Evolutionary conservation across 805 yeast species (phyloP).

Genomic region (Ogataea methylovora): DNA sequence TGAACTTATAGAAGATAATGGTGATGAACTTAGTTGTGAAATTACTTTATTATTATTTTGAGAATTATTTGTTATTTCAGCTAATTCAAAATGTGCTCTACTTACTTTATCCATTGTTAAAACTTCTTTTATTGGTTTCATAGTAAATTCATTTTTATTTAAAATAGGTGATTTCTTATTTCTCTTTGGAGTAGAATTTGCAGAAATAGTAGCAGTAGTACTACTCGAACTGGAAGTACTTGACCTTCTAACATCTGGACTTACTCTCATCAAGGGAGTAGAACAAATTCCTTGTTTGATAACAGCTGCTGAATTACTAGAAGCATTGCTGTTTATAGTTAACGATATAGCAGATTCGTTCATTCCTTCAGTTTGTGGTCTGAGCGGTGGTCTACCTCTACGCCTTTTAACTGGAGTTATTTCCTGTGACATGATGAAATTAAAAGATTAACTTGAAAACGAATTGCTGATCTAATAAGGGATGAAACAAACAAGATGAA

Average conservation of each 20-base stretch:
- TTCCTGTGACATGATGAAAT: no score
- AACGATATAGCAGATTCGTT: conserved; percentile 21
- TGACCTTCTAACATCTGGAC: conserved; percentile 16
- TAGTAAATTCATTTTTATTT: conserved; percentile 2
- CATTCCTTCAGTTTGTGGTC: conserved; percentile 12
- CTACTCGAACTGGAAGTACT: conserved; percentile 4
- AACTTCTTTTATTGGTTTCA: not conserved
- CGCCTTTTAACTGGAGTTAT: no score
- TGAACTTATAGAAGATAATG: conserved; percentile 9
- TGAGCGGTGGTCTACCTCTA: conserved; percentile 24
- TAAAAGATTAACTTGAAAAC: no score
- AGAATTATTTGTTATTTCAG: conserved; percentile 10
- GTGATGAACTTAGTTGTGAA: conserved; percentile 9
- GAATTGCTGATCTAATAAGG: no score
- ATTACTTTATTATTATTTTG: not conserved
- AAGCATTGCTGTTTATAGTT: conserved; percentile 14
- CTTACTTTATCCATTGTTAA: conserved; percentile 5
- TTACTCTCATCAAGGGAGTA: conserved; percentile 25
- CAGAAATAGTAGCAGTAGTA: conserved; percentile 7
- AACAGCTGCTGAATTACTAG: conserved; percentile 20
- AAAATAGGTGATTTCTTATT: conserved; percentile 1
- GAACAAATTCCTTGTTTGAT: conserved; percentile 21
- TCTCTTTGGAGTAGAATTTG: conserved; percentile 7
- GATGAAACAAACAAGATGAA: no score
- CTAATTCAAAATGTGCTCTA: conserved; percentile 15